phyloP scores from a whole-genome alignment of 2,329 filamentous ascomycete genomes.

The Exophiala dermatitidis region DNA sequence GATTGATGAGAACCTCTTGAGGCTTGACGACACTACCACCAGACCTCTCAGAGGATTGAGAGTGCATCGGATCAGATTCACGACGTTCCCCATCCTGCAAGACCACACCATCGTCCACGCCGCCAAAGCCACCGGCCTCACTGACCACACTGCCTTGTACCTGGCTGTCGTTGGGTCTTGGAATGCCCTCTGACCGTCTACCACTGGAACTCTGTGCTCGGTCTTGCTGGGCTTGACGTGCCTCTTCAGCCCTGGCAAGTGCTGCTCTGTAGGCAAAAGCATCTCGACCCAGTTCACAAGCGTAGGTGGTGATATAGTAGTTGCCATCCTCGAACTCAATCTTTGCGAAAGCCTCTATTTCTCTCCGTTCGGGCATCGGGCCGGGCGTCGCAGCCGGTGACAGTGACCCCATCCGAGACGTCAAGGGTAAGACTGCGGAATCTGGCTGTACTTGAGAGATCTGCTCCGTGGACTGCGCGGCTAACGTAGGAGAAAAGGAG shows the following conservation, averaged over 20 bases:
- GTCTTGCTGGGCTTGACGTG: slow-evolving; percentile 34
- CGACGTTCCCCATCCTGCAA: slow-evolving; percentile 13
- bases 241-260: slow-evolving; percentile 39
- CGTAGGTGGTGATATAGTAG: slow-evolving; percentile 58
- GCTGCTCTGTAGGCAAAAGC: slow-evolving; percentile 45
- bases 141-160: slow-evolving; percentile 48
- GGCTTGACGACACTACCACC: slow-evolving; percentile 25
- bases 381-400: slow-evolving; percentile 12
- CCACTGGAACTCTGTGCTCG: slow-evolving; percentile 39
- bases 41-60: slow-evolving; percentile 24
- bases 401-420: slow-evolving; percentile 10
- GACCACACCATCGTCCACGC: slow-evolving; percentile 23
- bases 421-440: neutral
- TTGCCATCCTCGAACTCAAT: slow-evolving; percentile 59
- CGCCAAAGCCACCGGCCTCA: slow-evolving; percentile 47
- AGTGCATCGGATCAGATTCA: slow-evolving; percentile 12
- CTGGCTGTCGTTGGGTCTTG: slow-evolving; percentile 37
- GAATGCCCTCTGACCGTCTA: slow-evolving; percentile 40
- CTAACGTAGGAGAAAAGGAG: slow-evolving; percentile 6
- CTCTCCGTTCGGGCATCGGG: slow-evolving; percentile 17
- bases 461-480: slow-evolving; percentile 4
- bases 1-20: slow-evolving; percentile 25
- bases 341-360: slow-evolving; percentile 55
- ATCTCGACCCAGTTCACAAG: slow-evolving; percentile 57
- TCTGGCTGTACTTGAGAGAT: neutral